Evolutionary conservation across 2,329 filamentous ascomycete species (phyloP).

Genomic region (Alternaria viburni): DNA sequence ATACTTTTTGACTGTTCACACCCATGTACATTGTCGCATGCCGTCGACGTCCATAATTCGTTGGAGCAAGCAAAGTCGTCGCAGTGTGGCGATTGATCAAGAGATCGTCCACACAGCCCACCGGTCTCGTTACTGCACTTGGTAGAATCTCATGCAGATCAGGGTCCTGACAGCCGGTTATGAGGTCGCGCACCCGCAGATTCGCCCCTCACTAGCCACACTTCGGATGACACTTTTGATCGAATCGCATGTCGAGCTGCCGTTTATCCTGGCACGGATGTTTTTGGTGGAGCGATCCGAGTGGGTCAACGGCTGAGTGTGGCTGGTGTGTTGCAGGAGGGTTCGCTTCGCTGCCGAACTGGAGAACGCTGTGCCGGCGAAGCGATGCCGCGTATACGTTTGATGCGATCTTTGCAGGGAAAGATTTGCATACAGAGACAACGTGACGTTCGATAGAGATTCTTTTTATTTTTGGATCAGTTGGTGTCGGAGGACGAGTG

Average conservation of each 20-base stretch:
- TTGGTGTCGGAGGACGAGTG: neutral
- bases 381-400: constrained; percentile 11
- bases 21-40: constrained; percentile 18
- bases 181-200: constrained; percentile 10
- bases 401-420: neutral
- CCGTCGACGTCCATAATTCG: constrained; percentile 14
- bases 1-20: constrained; percentile 23
- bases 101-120: constrained; percentile 32
- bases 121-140: constrained; percentile 17
- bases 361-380: constrained; percentile 9
- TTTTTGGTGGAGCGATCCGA: constrained; percentile 1
- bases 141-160: constrained; percentile 28
- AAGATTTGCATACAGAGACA: constrained; percentile 1
- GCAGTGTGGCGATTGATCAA: constrained; percentile 27
- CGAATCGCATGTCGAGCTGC: constrained; percentile 21
- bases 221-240: constrained; percentile 19
- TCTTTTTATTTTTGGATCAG: constrained; percentile 12
- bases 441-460: constrained; percentile 3
- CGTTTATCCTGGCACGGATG: constrained; percentile 2
- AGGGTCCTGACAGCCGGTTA: constrained; percentile 28
- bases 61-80: constrained; percentile 14
- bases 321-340: constrained; percentile 8
- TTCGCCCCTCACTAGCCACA: constrained; percentile 42
- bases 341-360: constrained; percentile 19
- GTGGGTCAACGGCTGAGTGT: constrained; percentile 11